Base-by-base conservation (phyloP, 139 green algal species). In the Tetradesmus lagerheimii region DNA sequence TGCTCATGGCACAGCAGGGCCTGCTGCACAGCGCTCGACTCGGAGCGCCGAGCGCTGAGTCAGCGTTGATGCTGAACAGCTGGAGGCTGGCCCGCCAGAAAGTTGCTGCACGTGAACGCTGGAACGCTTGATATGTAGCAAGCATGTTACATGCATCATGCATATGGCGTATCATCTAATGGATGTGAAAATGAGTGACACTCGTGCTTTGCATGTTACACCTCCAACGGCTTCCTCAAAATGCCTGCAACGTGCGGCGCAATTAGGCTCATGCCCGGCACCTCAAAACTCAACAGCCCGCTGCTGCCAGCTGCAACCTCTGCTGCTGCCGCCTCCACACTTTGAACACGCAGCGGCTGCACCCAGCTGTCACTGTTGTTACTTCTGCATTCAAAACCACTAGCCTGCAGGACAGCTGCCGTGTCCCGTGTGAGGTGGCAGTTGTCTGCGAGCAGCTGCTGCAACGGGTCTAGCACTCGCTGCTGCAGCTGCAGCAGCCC, bases 401-500 rank as follows among this genome's bases (percentile, higher is more conserved):
- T 85, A 12, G 45, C 67, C 43, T 89, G 27, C 20, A 97, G 90
- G 1, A 76, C 45, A 4, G 83, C 39, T 5, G 84, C 71, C 2
- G 95, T 96, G 76, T 97, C 92, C 1, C 95, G 82, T 0, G 87
- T 94, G 8, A 97, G 83, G 90, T 95, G 91, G 89, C 95, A 97
- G 2, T 94, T 93, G 83, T 97, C 95, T 15, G 95, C 94, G 47
- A 97, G 50, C 37, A 88, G 43, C 6, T 90, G 93, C 91, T 97
- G 95, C 86, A 97, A 80, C 41, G 95, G 94, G 35, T 93, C 89
- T 8, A 97, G 78, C 12, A 94, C 38, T 15, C 80, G 67, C 91
- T 97, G 95, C 20, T 80, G 80, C 35, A 95, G 20, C 75, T 84
- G 90, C 71, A 95, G 86, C 47, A 77, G 20, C 41, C 78, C 62